Evolutionary conservation across 140 eudicot species (phyloP).

Genomic region (Oenanthe javanica): DNA sequence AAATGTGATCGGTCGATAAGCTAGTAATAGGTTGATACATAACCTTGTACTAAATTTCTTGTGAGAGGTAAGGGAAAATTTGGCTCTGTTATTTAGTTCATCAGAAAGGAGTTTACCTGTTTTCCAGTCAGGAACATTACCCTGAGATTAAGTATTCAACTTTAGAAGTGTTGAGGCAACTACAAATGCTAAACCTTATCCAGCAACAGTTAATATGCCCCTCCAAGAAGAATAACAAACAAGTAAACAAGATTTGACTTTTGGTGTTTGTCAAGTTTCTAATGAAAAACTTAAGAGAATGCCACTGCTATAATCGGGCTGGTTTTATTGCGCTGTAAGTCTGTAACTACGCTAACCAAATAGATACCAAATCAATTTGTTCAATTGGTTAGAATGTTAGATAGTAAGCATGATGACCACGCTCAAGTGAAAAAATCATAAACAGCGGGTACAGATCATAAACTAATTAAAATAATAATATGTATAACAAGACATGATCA

Average conservation of each 20-base stretch:
- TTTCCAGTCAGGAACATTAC: background rate
- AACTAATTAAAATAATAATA: background rate
- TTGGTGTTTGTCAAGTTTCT: background rate
- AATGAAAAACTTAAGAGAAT: background rate
- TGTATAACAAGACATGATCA: background rate
- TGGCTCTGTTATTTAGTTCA: background rate
- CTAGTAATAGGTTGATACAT: background rate
- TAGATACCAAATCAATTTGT: background rate
- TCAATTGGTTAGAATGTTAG: background rate
- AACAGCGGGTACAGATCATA: background rate
- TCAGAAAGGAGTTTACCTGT: background rate
- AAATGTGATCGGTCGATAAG: background rate
- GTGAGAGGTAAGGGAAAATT: background rate
- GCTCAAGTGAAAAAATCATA: background rate
- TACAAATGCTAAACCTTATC: background rate
- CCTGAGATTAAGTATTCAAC: background rate
- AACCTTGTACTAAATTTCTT: background rate
- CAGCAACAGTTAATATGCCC: background rate
- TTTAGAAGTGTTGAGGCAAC: background rate
- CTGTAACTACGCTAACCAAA: background rate
- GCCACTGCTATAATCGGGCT: background rate
- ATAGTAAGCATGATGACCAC: background rate
- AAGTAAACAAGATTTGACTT: background rate
- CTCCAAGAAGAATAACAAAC: background rate
- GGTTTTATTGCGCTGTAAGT: background rate